Base-by-base conservation (phyloP, 768 basidiomycete species). In the Kwoniella europaea region DNA sequence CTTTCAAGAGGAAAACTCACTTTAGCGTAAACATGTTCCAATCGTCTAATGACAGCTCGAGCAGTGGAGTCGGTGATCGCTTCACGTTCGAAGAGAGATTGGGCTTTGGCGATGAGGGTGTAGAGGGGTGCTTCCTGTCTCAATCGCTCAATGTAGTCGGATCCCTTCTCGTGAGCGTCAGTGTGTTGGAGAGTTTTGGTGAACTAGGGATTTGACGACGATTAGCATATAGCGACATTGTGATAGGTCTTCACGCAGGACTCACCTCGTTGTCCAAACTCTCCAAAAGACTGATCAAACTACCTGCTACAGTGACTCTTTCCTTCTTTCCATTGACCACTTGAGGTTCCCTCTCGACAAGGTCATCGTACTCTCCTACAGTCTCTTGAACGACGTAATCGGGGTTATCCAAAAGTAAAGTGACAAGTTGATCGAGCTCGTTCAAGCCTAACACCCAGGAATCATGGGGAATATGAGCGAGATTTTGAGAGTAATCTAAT, bases 11-110 rank as follows among this genome's bases (percentile, higher is more conserved):
- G 15, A 24, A 6, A 2, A 72, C 84, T 67, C 71, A 95, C 94
- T 90, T 99, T 98, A 50, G 92, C 94, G 84, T 99, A 98, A 61
- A 99, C 94, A 82, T 98, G 97, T 82, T 99, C 97, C 70, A 99
- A 85, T 54, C 97, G 89, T 76, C 97, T 89, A 91, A 98, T 95
- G 66, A 98, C 87, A 46, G 95, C 92, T 53, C 96, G 89, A 50
- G 90, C 90, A 54, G 93, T 87, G 22, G 92, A 90, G 50, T 97
- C 94, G 50, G 87, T 85, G 83, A 91, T 90, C 29, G 87, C 85
- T 18, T 89, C 91, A 76, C 88, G 88, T 86, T 97, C 94, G 84
- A 96, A 98, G 79, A 94, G 90, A 10, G 90, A 89, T 84, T 98
- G 93, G 0, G 94, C 91, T 62, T 92, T 91, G 83, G 92, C 93